Evolutionary conservation across 352 stramenopile genomes (phyloP).

Genomic region (Phytophthora macrochlamydospora): DNA sequence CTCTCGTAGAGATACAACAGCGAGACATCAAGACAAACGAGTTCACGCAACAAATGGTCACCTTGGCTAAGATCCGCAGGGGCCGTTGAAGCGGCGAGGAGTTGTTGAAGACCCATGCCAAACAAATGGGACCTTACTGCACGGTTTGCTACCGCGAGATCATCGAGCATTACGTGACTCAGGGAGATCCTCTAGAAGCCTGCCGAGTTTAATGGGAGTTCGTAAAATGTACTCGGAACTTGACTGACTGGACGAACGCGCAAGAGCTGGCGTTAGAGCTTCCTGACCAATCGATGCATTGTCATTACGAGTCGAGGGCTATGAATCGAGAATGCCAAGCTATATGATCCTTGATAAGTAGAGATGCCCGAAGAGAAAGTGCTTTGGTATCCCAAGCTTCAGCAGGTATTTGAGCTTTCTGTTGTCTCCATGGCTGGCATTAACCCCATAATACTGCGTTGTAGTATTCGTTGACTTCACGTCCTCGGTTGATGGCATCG

Average conservation of each 20-base stretch:
- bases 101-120: conserved; percentile 9
- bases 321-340: not conserved
- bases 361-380: too few relatives aligned
- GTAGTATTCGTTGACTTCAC: too few relatives aligned
- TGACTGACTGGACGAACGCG: conserved; percentile 58
- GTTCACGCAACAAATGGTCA: conserved; percentile 12
- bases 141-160: conserved; percentile 64
- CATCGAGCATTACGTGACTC: conserved; percentile 45
- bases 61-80: conserved; percentile 13
- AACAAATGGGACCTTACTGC: conserved; percentile 36
- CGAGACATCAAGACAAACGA: conserved; percentile 3
- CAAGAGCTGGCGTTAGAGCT: conserved; percentile 47
- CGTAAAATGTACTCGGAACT: conserved; percentile 50
- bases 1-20: conserved; percentile 9
- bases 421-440: too few relatives aligned
- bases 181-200: conserved; percentile 36
- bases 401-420: too few relatives aligned
- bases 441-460: too few relatives aligned
- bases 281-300: conserved; percentile 56
- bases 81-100: conserved; percentile 5
- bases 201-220: conserved; percentile 59
- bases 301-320: not conserved
- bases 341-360: not conserved
- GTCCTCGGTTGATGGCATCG: not conserved
- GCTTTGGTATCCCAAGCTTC: too few relatives aligned